Evolutionary conservation across 768 basidiomycete species (phyloP), one percentile per base, ranked within the genome.

Genomic region (Dendrothele bispora): DNA sequence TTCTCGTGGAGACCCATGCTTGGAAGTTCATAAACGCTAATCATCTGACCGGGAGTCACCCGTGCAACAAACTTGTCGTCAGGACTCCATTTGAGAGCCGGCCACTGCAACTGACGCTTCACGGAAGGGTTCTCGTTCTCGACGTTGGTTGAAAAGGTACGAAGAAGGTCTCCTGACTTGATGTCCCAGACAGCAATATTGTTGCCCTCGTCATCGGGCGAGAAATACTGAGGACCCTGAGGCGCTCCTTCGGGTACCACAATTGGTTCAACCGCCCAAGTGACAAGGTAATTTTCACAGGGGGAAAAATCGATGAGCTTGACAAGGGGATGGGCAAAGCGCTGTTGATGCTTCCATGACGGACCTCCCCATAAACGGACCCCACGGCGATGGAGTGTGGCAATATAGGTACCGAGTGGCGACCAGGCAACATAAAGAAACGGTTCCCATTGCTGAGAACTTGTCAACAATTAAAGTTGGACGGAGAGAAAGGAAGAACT

Each of bases 121-220:
- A 65, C 63, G 1, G 74, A 69, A 27, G 72, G 61, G 20, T 78
- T 72, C 22, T 86, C 88, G 53, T 72, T 78, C 46, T 84, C 85
- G 37, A 71, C 69, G 37, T 68, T 68, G 39, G 83, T 77, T 8
- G 87, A 80, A 70, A 99, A 98, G 2, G 95, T 98, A 43, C 97
- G 88, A 36, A 98, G 79, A 18, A 98, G 83, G 55, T 87, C 78
- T 22, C 92, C 92, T 15, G 94, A 86, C 68, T 93, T 95, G 73
- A 95, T 83, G 59, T 98, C 93, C 97, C 97, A 99, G n/a, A 99
- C 84, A 48, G 95, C 97, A 52, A 98, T 79, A 57, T 93, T 88
- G 70, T 95, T 94, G 26, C 94, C 97, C 69, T 95, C 94, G 64
- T 98, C 97, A 49, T 95, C 94, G 4, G 88, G 83, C 38, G 91